Base-by-base conservation (phyloP, 2,329 filamentous ascomycete species). In the Calonectria pauciramosa region DNA sequence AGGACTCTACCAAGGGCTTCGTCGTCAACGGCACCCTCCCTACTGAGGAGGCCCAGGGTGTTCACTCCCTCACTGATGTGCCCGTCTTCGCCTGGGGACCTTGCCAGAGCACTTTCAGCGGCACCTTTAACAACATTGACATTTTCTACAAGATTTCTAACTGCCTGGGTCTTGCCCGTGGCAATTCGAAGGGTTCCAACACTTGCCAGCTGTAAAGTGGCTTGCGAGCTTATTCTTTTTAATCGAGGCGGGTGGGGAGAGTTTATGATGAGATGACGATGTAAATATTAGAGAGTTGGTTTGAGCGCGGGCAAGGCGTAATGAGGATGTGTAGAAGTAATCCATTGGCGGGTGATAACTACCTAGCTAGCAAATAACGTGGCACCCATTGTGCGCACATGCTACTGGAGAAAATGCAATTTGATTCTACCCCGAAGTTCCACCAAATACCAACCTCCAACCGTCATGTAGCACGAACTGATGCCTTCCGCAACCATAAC, bases 31-130 rank as follows among this genome's bases (percentile, higher is more conserved):
- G 95, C 65, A 96, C 94, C 0, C 85, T 97, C 23, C 90, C 93
- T 0, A 89, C 91, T 2, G 85, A 84, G 70, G 90, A 93, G 79
- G 83, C 88, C 51, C 90, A 94, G 86, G 95, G 94, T 65, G 94
- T 95, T 23, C 94, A 96, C 87, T 94, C 92, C 30, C 87, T 96
- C 76, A 96, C 94, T 1, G 94, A 96, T 80, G 94, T 96, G 38
- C 92, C 94, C 2, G 93, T 97, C 26, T 96, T 94, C 80, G 93
- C 94, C 1, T 90, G 91, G 87, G 95, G 95, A 0, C 95, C 95
- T 8, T 96, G 95, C 86, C 93, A 95, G 84, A 93, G 95, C 80
- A 86, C 90, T 18, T 97, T 97, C 82, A 91, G 92, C 6, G 94
- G 94, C 70, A 90, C 93, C 4, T 95, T 92, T 78, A 92, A 88